Conservation (phyloP, 495 filamentous ascomycete species). For the Thermothielavioides terrestris region DNA sequence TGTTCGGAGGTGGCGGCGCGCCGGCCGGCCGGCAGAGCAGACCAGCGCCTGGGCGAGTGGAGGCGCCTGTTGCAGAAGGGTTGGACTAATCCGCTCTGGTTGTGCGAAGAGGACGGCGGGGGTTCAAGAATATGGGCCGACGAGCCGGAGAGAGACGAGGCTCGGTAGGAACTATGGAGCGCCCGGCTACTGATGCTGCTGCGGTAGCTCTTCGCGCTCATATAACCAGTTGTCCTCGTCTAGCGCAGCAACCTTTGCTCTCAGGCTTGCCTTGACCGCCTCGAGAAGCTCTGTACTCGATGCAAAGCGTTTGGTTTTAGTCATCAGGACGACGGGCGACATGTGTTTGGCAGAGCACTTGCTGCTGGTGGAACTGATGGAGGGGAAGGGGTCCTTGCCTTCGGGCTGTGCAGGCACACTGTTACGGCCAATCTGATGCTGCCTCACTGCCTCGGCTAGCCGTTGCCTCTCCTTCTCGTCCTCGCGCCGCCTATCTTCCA, state of each 20-base stretch:
- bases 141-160: background rate
- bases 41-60: constrained; percentile 36
- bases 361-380: background rate
- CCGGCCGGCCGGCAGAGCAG: constrained; percentile 35
- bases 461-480: constrained; percentile 40
- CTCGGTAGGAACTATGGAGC: background rate
- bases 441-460: constrained; percentile 46
- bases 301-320: constrained; percentile 4
- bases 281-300: constrained; percentile 55
- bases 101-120: too few species aligned
- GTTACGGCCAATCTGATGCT: constrained; percentile 53
- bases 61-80: constrained; percentile 44
- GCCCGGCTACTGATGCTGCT: background rate
- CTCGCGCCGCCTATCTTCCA: constrained; percentile 36
- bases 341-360: constrained; percentile 1
- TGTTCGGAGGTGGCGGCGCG: constrained; percentile 67
- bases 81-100: constrained; percentile 33
- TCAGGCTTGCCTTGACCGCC: constrained; percentile 61
- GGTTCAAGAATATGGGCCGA: background rate
- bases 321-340: background rate
- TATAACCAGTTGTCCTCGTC: constrained; percentile 90
- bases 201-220: constrained; percentile 57
- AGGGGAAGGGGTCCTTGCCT: constrained; percentile 36
- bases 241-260: constrained; percentile 60
- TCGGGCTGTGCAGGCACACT: constrained; percentile 57